Percentiles rank a stretch among this genome's conserved stretches.
Evolutionary conservation across 1,139 yeast species (phyloP).

Genomic region (Candida labiduridarum): DNA sequence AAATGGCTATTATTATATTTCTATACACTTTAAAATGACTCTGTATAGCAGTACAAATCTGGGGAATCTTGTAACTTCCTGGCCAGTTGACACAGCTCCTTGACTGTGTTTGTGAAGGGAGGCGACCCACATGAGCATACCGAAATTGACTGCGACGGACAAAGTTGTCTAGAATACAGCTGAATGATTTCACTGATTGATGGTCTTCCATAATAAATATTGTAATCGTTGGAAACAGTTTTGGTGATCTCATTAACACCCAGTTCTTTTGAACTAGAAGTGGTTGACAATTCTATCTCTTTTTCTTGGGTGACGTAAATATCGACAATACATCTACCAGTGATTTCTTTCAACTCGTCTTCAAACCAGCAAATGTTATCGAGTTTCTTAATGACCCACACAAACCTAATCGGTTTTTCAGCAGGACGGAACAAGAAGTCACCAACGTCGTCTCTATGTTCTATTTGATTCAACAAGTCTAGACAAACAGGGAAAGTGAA

Average conservation of each 20-base stretch:
- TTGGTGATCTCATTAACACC: neutral
- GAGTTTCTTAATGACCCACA: conserved; percentile 35
- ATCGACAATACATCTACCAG: conserved; percentile 27
- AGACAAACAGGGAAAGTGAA: conserved; percentile 50
- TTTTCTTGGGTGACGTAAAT: conserved; percentile 23
- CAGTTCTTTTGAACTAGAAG: neutral
- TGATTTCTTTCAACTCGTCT: conserved; percentile 27
- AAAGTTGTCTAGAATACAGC: conserved; percentile 4
- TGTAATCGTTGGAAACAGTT: conserved; percentile 6
- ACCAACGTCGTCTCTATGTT: conserved; percentile 23
- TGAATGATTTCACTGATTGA: conserved; percentile 11
- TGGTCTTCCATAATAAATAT: conserved; percentile 16
- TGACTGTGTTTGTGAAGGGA: conserved; percentile 27
- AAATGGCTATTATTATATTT: neutral
- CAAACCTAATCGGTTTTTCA: conserved; percentile 28
- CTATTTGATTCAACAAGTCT: conserved; percentile 34
- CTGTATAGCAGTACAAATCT: conserved; percentile 40
- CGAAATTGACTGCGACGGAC: conserved; percentile 29
- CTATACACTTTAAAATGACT: conserved; percentile 23
- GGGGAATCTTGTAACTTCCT: conserved; percentile 31
- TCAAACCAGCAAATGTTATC: conserved; percentile 43
- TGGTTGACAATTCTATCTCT: neutral
- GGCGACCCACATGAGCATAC: conserved; percentile 44
- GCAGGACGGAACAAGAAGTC: conserved; percentile 40
- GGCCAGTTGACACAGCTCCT: conserved; percentile 28